Evolutionary conservation across 257 asterid genomes (phyloP).

Genomic region (Nicotiana benthamiana): DNA sequence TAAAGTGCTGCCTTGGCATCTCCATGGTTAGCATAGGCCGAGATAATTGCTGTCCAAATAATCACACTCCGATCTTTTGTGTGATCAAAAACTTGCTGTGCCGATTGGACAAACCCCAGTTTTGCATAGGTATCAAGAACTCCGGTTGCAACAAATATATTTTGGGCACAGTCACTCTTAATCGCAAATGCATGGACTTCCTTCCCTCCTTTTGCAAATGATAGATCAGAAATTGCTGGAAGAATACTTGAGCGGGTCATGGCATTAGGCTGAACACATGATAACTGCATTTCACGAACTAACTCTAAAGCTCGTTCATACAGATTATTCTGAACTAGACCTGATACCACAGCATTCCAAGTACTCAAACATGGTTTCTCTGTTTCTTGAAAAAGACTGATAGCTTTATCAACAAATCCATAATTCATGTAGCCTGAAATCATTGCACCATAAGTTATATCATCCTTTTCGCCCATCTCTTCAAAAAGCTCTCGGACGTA

Average conservation of each 20-base stretch:
- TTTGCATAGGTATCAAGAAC: conserved; percentile 67
- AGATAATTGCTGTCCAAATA: conserved; percentile 79
- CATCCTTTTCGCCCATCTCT: conserved; percentile 73
- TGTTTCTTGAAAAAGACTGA: conserved; percentile 42
- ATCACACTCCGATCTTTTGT: conserved; percentile 49
- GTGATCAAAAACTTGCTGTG: conserved; percentile 45
- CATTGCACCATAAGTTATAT: conserved; percentile 62
- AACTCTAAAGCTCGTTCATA: conserved; percentile 39
- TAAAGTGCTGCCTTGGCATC: conserved; percentile 49
- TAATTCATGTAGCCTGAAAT: conserved; percentile 81
- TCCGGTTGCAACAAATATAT: conserved; percentile 62
- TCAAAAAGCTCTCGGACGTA: conserved; percentile 62
- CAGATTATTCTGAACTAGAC: conserved; percentile 60
- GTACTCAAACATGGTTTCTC: conserved; percentile 50
- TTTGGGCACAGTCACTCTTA: conserved; percentile 33
- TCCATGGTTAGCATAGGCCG: conserved; percentile 77
- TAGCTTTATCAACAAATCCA: conserved; percentile 60
- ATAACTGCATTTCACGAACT: conserved; percentile 46
- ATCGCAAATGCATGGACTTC: conserved; percentile 70
- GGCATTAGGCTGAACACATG: conserved; percentile 45
- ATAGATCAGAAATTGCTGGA: conserved; percentile 49
- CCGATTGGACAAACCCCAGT: conserved; percentile 60
- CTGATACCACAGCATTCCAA: conserved; percentile 85
- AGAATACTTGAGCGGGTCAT: conserved; percentile 75
- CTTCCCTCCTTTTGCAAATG: conserved; percentile 58